Conservation (phyloP, 106 monocot genomes). For the Xerophyta viscosa region DNA sequence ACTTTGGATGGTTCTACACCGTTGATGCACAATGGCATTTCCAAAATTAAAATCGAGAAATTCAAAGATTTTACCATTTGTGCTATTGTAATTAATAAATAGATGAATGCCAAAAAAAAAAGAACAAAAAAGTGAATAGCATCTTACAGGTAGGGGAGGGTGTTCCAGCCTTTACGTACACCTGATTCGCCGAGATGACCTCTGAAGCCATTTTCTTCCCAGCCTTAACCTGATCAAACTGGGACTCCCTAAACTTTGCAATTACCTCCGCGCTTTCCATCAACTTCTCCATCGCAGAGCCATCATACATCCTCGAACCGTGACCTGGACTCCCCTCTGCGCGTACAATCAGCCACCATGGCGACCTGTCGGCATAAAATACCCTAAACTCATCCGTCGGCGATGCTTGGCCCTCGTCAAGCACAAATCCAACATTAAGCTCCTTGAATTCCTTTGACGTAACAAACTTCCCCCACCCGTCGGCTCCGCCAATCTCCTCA, state of each 20-base stretch:
- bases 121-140: not conserved
- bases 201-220: conserved; percentile 46
- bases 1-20: too few species aligned
- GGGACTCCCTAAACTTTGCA: conserved; percentile 54
- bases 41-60: too few species aligned
- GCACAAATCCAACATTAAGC: conserved; percentile 74
- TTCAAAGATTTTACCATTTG: too few species aligned
- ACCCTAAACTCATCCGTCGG: conserved; percentile 77
- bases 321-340: conserved; percentile 69
- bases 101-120: not conserved
- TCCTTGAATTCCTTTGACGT: conserved; percentile 51
- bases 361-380: conserved; percentile 76
- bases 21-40: too few species aligned
- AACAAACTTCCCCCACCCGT: conserved; percentile 44
- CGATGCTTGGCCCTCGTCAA: conserved; percentile 95
- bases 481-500: conserved; percentile 81
- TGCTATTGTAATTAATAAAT: too few species aligned
- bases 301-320: conserved; percentile 67
- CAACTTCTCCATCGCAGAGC: conserved; percentile 62
- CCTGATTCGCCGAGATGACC: conserved; percentile 72
- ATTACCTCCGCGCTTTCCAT: conserved; percentile 68
- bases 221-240: conserved; percentile 74
- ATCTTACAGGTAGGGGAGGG: conserved; percentile 52
- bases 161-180: conserved; percentile 74
- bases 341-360: conserved; percentile 60